Evolutionary conservation across 352 stramenopile genomes (phyloP), one percentile per base, ranked within the genome.

Genomic region (Phytopythium helicoides): DNA sequence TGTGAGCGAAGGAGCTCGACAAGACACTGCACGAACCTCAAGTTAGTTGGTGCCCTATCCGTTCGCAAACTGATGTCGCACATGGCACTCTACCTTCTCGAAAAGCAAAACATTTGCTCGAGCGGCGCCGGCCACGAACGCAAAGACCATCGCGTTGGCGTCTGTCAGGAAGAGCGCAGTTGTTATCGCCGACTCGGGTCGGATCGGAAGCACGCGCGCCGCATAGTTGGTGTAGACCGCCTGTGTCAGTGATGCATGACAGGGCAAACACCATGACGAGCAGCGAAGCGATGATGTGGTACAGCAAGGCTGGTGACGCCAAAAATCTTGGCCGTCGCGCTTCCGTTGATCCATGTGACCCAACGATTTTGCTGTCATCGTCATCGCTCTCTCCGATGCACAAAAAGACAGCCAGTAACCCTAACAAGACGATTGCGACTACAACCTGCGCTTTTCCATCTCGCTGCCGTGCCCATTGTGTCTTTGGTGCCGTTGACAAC

Each of bases 81-180:
- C 14, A 48, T 26, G 11, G 1, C 23, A 47, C 7, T 18, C 19
- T 26, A 78, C 71, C 57, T 81, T 81, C 44, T 73, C 56, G 42
- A 62, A 64, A 7, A 72, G 36, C 22, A 78, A 48, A 12, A 35
- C 54, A 37, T 56, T 62, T 6, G 58, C 60, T 4, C 51, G 55
- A 6, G 65, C 65, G 7, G 64, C 23, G 10, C 51, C 71, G 5
- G 71, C 60, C 7, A 76, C 41, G 6, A 52, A 15, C 14, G 65
- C 64, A 39, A 68, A 78, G 3, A 59, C 55, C n/a, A 49, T 21
- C 1, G 66, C 62, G 3, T 55, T 58, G 9, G 34, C 22, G 15
- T 56, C 50, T 5, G 39, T 44, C 26, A 51, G 45, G 45, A 51
- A 40, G n/a, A 51, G 45, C 10, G 45, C 28, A 28, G 45, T 51